Conservation (phyloP, 306 rosid genomes). For the Vigna radiata region DNA sequence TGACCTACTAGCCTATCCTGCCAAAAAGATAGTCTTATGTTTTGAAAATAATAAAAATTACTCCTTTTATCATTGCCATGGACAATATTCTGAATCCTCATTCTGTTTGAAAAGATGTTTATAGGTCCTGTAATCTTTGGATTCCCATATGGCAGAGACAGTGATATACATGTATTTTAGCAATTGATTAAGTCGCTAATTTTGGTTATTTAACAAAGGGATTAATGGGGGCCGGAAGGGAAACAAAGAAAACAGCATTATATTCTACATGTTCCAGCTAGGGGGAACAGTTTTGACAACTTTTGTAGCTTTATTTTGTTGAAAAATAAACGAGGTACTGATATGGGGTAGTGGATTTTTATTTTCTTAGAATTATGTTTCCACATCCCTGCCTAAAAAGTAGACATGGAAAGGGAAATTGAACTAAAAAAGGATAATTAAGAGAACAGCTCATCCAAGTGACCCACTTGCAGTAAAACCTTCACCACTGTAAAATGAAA, state of each 20-base stretch:
- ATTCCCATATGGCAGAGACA: constrained; percentile 16
- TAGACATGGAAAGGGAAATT: background rate
- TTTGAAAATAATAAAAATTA: background rate
- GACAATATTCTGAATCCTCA: background rate
- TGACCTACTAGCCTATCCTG: too few relatives aligned
- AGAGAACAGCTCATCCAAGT: constrained; percentile 10
- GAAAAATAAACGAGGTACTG: background rate
- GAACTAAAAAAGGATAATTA: background rate
- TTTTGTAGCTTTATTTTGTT: background rate
- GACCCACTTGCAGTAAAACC: background rate
- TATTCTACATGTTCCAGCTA: background rate
- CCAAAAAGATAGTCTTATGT: too few relatives aligned
- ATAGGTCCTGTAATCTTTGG: constrained; percentile 25
- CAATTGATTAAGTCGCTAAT: background rate
- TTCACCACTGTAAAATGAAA: constrained; percentile 1
- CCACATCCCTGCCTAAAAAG: constrained; percentile 8
- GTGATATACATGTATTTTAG: background rate
- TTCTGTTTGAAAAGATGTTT: background rate
- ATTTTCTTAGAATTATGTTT: background rate
- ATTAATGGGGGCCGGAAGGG: background rate
- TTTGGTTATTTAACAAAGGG: background rate
- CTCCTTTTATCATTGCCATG: background rate
- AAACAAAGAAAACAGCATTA: background rate
- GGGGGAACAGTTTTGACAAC: background rate
- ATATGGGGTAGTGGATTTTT: background rate